Conservation (phyloP, 2,329 filamentous ascomycete species). For the Plenodomus lindquistii region DNA sequence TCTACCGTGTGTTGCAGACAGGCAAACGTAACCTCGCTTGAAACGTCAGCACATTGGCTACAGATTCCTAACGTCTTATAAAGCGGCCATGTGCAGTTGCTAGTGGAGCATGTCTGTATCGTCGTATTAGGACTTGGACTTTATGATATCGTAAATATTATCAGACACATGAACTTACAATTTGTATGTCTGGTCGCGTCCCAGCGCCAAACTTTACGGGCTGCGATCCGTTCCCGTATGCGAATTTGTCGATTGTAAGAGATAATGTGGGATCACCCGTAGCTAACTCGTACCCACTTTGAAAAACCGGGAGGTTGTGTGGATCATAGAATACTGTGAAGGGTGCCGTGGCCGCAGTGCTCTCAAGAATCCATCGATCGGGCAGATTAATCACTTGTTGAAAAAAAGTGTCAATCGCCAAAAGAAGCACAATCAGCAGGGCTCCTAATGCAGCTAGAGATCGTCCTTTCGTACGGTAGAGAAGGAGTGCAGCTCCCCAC, state of each 20-base stretch:
- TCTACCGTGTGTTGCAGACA: slow-evolving; percentile 18
- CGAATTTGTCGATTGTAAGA: slow-evolving; percentile 5
- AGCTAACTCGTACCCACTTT: neutral
- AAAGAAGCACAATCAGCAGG: slow-evolving; percentile 3
- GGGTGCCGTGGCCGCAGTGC: neutral
- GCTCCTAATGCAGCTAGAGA: slow-evolving; percentile 16
- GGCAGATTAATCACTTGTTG: slow-evolving; percentile 34
- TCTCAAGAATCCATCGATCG: slow-evolving; percentile 15
- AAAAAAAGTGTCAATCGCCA: slow-evolving; percentile 30
- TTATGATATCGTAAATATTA: neutral
- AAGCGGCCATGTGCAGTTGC: slow-evolving; percentile 32
- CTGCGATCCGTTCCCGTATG: slow-evolving; percentile 27
- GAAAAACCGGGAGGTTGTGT: too few relatives aligned
- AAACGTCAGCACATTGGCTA: slow-evolving; percentile 26
- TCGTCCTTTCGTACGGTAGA: slow-evolving; percentile 16
- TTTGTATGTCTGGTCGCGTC: slow-evolving; percentile 28
- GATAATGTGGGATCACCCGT: slow-evolving; percentile 1
- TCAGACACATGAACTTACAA: slow-evolving; percentile 2
- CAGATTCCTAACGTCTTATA: slow-evolving; percentile 34
- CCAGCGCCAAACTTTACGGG: slow-evolving; percentile 25
- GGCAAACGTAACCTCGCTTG: slow-evolving; percentile 6
- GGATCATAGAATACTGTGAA: too few relatives aligned
- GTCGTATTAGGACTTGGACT: neutral
- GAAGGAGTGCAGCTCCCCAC: slow-evolving; percentile 13
- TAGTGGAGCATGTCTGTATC: slow-evolving; percentile 25